Evolutionary conservation across 805 yeast species (phyloP).

Genomic region (Candida gorgasii): DNA sequence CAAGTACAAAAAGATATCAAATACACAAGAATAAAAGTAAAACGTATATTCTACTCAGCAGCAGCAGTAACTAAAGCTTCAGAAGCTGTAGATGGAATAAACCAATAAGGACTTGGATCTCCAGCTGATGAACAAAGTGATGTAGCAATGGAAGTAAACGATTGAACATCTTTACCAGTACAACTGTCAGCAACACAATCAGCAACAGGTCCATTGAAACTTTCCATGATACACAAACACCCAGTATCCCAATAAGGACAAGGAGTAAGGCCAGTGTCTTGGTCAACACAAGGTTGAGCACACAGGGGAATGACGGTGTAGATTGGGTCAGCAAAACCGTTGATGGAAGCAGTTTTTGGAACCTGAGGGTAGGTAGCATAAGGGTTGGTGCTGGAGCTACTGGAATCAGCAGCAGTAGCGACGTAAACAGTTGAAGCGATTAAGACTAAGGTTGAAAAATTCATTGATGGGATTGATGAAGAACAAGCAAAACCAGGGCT

Average conservation of each 20-base stretch:
- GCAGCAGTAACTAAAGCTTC: slow-evolving; percentile 26
- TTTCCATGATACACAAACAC: slow-evolving; percentile 43
- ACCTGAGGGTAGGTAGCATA: slow-evolving; percentile 35
- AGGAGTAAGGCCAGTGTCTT: slow-evolving; percentile 36
- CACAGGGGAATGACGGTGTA: slow-evolving; percentile 33
- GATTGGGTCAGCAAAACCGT: slow-evolving; percentile 42
- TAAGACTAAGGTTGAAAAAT: neutral
- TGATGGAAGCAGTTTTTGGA: slow-evolving; percentile 40
- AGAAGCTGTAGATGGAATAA: slow-evolving; percentile 23
- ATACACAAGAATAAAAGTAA: too few relatives aligned
- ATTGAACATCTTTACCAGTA: slow-evolving; percentile 28
- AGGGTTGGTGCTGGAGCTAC: slow-evolving; percentile 17
- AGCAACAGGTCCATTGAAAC: slow-evolving; percentile 31
- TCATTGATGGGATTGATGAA: neutral
- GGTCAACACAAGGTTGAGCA: slow-evolving; percentile 34
- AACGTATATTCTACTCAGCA: neutral
- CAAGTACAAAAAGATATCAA: neutral
- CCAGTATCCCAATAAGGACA: slow-evolving; percentile 50
- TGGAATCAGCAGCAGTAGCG: slow-evolving; percentile 14
- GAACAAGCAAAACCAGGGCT: neutral
- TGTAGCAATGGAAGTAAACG: slow-evolving; percentile 27
- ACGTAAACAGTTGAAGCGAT: slow-evolving; percentile 4
- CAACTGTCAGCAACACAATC: slow-evolving; percentile 41
- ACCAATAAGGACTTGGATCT: slow-evolving; percentile 35
- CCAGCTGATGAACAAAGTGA: slow-evolving; percentile 26